Base-by-base conservation (phyloP, 352 stramenopile genomes). In the Globisporangium viniferum region DNA sequence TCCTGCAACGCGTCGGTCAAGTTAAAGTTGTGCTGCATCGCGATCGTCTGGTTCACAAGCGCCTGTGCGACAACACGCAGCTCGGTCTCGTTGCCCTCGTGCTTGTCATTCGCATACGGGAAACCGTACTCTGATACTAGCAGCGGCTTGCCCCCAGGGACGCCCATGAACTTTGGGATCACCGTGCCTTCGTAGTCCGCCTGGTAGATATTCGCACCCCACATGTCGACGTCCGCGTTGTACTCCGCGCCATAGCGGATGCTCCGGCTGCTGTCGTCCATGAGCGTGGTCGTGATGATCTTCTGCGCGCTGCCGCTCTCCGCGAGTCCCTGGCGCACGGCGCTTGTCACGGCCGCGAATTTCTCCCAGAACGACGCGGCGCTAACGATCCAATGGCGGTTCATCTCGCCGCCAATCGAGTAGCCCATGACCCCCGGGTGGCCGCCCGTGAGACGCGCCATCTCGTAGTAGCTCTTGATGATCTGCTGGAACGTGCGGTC, bases 281-380 rank as follows among this genome's bases (percentile, higher is more conserved):
- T 76, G 66, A 92, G 90, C 5, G 82, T 92, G 2, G 83, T 92
- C n/a, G 83, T 89, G 77, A 92, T 89, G 77, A 92, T 77, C 73
- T 92, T 92, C 58, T 81, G 72, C 14, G 81, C 78, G 27, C 74
- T 65, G 56, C 73, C 64, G 55, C 79, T 81, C 31, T 75, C 78
- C 6, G 74, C 73, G n/a, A 90, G 64, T 0, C 81, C 83, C 8
- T 73, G 70, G 15, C 81, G 83, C 27, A 92, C 77, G 1, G 83
- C 83, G 8, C 59, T 69, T 5, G 78, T 87, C 5, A 92, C 72
- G 12, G 73, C 66, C 2, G 64, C 68, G 59, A 92, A 90, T 51
- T 90, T 92, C 39, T 79, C 69, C 83, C 83, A 92, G 65, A 92
- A 92, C 15, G 69, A 53, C 35, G 72, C 64, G 55, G 84, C 78